Evolutionary conservation across 2,329 filamentous ascomycete species (phyloP).

Genomic region (Botrytis hyacinthi): DNA sequence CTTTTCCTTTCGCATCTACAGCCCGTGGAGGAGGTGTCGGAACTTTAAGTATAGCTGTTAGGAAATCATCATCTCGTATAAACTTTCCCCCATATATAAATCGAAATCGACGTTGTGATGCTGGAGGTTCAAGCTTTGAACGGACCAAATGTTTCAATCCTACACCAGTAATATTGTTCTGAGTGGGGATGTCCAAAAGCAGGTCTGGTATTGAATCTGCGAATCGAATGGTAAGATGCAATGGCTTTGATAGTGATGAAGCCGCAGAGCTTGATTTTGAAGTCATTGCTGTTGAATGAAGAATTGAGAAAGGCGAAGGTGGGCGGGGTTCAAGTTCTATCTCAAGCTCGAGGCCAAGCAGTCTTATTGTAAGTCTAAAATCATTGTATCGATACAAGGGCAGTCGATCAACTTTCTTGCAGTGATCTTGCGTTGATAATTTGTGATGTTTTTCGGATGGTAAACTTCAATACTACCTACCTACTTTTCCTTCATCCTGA

Average conservation of each 20-base stretch:
- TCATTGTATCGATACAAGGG: background rate
- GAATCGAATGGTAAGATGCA: constrained; percentile 88
- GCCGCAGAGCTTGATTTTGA: constrained; percentile 6
- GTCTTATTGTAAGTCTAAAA: background rate
- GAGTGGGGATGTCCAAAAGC: constrained; percentile 68
- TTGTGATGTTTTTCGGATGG: background rate
- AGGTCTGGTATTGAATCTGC: constrained; percentile 81
- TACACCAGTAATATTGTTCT: constrained; percentile 68
- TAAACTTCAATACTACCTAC: background rate
- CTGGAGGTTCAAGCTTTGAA: constrained; percentile 59
- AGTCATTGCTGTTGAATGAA: constrained; percentile 1
- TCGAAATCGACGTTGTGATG: constrained; percentile 70
- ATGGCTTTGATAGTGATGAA: constrained; percentile 34
- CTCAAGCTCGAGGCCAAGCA: background rate
- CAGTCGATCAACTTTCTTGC: background rate
- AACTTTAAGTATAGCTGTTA: constrained; percentile 66
- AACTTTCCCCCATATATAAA: constrained; percentile 89
- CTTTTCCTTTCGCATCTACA: constrained; percentile 50
- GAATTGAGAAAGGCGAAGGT: background rate
- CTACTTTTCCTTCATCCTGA: background rate
- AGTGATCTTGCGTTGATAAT: no score
- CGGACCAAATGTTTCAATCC: constrained; percentile 83
- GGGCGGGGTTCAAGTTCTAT: background rate
- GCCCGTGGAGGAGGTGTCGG: constrained; percentile 50
- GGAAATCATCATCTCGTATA: constrained; percentile 68